Percentiles rank a stretch among this genome's conserved stretches.
Evolutionary conservation across 257 asterid genomes (phyloP).

Genomic region (Penstemon barbatus): DNA sequence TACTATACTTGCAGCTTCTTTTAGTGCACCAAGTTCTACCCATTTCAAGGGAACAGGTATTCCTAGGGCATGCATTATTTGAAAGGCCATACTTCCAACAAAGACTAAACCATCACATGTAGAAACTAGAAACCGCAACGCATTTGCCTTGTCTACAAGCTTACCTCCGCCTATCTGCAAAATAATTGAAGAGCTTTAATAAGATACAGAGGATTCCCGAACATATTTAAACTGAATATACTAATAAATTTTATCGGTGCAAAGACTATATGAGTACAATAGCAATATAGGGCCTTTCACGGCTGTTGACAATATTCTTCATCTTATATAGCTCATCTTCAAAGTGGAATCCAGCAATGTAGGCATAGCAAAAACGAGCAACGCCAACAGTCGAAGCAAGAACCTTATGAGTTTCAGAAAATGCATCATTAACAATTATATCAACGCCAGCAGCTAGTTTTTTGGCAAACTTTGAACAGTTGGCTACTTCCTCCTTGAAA

Average conservation of each 20-base stretch:
- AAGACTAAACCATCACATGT: constrained; percentile 78
- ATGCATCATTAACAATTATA: constrained; percentile 83
- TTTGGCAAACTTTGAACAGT: constrained; percentile 62
- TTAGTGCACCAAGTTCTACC: constrained; percentile 54
- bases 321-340: constrained; percentile 63
- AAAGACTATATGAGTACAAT: constrained; percentile 55
- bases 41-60: constrained; percentile 56
- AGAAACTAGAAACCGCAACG: constrained; percentile 57
- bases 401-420: constrained; percentile 76
- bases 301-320: constrained; percentile 51
- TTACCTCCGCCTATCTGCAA: constrained; percentile 83
- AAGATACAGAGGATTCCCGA: constrained; percentile 18
- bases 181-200: constrained; percentile 24
- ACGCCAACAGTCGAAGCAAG: constrained; percentile 91
- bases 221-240: constrained; percentile 3
- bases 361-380: constrained; percentile 64
- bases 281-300: constrained; percentile 63
- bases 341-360: constrained; percentile 79
- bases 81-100: constrained; percentile 82
- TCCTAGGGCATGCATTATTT: constrained; percentile 78
- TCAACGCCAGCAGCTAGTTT: constrained; percentile 68
- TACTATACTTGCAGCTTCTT: constrained; percentile 56
- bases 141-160: constrained; percentile 67
- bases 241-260: constrained; percentile 9
- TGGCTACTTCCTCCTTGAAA: constrained; percentile 71